Evolutionary conservation across 208 protist genomes (phyloP), one percentile per base, ranked within the genome.

Genomic region (Angomonas ambiguus): DNA sequence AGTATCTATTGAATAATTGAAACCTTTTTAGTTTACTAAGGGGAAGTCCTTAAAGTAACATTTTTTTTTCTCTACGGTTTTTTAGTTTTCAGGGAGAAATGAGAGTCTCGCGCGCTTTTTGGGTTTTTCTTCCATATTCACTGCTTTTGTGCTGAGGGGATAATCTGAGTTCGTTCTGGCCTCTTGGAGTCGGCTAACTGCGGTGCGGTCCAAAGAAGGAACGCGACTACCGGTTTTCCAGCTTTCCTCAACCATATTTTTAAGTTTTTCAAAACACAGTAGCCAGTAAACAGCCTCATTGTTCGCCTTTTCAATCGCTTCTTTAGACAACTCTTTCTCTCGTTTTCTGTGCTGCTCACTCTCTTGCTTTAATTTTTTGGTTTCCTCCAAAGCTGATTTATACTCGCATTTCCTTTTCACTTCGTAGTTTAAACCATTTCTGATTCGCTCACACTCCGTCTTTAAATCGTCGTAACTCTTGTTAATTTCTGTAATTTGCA

Each of bases 201-300:
- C 86, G 48, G 76, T 79, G 10, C 70, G 41, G 67, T 88, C 83
- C 28, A 85, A 70, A 16, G 76, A 72, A n/a, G 79, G 79, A 8
- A 83, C 61, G 2, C 45, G 64, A 13, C 62, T 49, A 6, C 75
- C 77, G 20, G 62, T 72, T 11, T 51, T 59, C 6, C 69, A 57
- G 18, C 67, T 70, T 13, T 61, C 33, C 41, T 89, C 80, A n/a
- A 90, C 59, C 71, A 89, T 85, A 0, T 30, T 32, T 51, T 89
- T 91, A 8, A 95, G 76, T 49, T 83, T 77, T 10, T 95, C 85
- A 71, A 92, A 95, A 41, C 79, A 82, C 30, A 63, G 57, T 25
- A 88, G 69, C 86, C 89, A 95, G 66, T 95, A 95, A 4, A 74
- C 76, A 11, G 73, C 64, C 53, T 95, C 86, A 1, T 72, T 55